These are phyloP conservation scores for Rhynchospora breviuscula DNA, from an alignment of 176 grass and related monocot genomes.

Conservation along the genomic window DNA sequence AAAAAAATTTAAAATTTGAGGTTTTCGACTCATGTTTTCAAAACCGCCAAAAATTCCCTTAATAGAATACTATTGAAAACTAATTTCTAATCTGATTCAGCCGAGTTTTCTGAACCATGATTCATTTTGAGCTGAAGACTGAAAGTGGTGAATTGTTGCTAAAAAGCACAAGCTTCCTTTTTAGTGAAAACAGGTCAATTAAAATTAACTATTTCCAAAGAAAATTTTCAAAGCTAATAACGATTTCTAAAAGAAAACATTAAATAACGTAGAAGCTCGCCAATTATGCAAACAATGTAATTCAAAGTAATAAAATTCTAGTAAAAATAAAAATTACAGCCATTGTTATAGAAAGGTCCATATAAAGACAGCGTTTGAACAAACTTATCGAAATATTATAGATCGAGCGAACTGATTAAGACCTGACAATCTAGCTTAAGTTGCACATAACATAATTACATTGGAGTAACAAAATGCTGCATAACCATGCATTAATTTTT, in stretches of 20 bases:
- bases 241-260: not conserved
- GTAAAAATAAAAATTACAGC: no score
- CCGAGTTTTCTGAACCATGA: no score
- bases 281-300: not conserved
- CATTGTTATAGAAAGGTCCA: no score
- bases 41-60: no score
- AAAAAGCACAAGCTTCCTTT: not conserved
- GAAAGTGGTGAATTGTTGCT: no score
- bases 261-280: not conserved
- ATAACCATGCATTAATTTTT: not conserved
- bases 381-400: not conserved
- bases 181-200: not conserved
- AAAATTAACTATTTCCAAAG: not conserved
- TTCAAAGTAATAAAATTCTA: not conserved
- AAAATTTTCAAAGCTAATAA: not conserved
- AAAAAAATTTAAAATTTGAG: no score
- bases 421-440: not conserved
- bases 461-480: not conserved
- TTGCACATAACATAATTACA: not conserved
- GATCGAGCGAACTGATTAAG: not conserved
- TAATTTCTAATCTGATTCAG: no score
- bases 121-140: no score
- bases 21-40: no score
- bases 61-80: no score
- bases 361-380: not conserved